These are phyloP conservation scores for Aureoboletus auriporus DNA, from an alignment of 768 basidiomycete species.

Conservation along the genomic window DNA sequence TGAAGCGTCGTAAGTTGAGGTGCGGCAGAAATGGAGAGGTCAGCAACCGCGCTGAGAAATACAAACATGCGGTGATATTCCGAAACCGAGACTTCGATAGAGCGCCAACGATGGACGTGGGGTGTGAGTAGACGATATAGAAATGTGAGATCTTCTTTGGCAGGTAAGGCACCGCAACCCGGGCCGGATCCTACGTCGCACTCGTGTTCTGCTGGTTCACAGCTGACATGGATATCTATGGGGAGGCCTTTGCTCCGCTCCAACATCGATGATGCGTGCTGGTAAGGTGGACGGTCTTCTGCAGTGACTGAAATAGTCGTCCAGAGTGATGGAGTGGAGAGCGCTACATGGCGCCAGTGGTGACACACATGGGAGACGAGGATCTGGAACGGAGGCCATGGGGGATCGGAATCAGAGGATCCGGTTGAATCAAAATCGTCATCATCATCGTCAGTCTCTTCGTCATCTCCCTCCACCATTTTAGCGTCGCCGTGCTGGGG, in stretches of 20 bases:
- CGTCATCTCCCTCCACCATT: neutral
- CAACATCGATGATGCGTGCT: constrained; percentile 42
- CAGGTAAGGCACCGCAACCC: constrained; percentile 14
- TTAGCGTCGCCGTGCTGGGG: constrained; percentile 7
- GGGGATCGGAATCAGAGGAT: neutral
- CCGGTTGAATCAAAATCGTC: constrained; percentile 1
- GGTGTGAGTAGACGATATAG: constrained; percentile 43
- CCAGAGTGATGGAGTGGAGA: constrained; percentile 57
- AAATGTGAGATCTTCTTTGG: constrained; percentile 17
- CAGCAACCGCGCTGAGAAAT: constrained; percentile 40
- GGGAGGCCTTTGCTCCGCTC: constrained; percentile 52
- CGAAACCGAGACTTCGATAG: constrained; percentile 44
- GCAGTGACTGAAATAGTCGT: constrained; percentile 32
- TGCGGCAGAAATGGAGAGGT: constrained; percentile 38
- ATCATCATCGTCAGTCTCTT: constrained; percentile 3
- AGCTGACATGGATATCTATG: constrained; percentile 50
- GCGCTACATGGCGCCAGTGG: constrained; percentile 52
- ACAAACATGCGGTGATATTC: constrained; percentile 45
- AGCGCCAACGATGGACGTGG: constrained; percentile 51
- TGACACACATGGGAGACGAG: constrained; percentile 60
- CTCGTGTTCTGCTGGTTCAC: constrained; percentile 28
- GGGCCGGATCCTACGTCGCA: neutral
- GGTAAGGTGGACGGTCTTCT: constrained; percentile 37
- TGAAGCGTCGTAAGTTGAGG: constrained; percentile 50
- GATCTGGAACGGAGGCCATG: constrained; percentile 41